These are phyloP conservation scores for Quercus phellos DNA, from an alignment of 331 rosid species.

Conservation along the genomic window DNA sequence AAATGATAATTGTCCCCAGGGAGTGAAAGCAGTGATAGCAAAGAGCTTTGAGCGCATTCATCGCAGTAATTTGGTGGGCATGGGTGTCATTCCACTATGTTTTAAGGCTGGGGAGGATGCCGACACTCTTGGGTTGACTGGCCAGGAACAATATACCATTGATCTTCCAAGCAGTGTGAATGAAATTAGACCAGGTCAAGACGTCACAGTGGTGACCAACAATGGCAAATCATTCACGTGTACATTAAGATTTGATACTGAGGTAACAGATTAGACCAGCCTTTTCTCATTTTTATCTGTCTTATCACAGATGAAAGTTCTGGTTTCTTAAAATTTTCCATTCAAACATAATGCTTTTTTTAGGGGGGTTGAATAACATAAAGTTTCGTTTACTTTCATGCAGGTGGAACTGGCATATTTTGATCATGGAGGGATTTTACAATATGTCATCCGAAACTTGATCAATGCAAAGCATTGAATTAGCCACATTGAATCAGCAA, in stretches of 20 bases:
- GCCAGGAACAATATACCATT: slow-evolving; percentile 62
- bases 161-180: slow-evolving; percentile 63
- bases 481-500: neutral
- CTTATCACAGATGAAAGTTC: neutral
- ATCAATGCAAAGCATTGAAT: slow-evolving; percentile 50
- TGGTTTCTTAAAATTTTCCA: neutral
- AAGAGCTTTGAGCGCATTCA: slow-evolving; percentile 91
- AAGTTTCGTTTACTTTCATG: slow-evolving; percentile 2
- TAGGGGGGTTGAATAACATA: no score
- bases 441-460: slow-evolving; percentile 78
- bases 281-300: neutral
- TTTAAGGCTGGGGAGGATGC: slow-evolving; percentile 87
- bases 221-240: slow-evolving; percentile 58
- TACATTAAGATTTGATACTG: slow-evolving; percentile 75
- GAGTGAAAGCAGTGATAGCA: slow-evolving; percentile 89
- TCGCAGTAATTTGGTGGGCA: slow-evolving; percentile 89
- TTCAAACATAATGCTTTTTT: slow-evolving; percentile 6
- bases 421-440: slow-evolving; percentile 81
- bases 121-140: slow-evolving; percentile 70
- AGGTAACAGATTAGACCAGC: slow-evolving; percentile 39
- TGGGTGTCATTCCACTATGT: slow-evolving; percentile 87
- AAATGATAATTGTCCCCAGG: slow-evolving; percentile 30
- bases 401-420: slow-evolving; percentile 89
- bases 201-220: slow-evolving; percentile 54
- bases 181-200: slow-evolving; percentile 80